Percentiles rank a stretch among this genome's conserved stretches.
phyloP scores from a whole-genome alignment of 768 basidiomycete species.

The Thelephora ganbajun region DNA sequence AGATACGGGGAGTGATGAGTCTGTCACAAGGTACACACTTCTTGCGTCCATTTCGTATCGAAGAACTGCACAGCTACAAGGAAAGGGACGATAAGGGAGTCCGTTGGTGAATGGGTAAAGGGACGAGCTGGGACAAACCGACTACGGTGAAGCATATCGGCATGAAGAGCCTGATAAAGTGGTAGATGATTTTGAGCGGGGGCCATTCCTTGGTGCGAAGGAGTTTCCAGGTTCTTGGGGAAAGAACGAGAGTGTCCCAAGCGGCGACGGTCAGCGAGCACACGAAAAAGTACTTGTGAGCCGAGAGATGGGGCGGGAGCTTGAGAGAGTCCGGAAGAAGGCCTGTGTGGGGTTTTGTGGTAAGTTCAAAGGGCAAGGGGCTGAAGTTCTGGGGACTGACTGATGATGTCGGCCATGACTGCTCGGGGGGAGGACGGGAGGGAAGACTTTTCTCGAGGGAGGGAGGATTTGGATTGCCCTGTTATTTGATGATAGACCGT shows the following conservation, averaged over 20 bases:
- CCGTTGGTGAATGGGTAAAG: constrained; percentile 1
- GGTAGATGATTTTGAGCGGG: constrained; percentile 59
- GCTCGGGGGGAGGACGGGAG: not conserved
- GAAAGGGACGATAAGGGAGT: constrained; percentile 2
- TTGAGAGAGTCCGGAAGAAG: constrained; percentile 52
- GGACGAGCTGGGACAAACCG: constrained; percentile 24
- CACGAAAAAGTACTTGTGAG: constrained; percentile 83
- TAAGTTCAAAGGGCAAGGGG: not conserved
- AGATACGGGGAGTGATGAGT: not conserved
- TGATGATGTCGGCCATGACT: not conserved
- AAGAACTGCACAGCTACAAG: constrained; percentile 70
- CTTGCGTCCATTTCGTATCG: constrained; percentile 50
- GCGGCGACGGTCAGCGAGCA: constrained; percentile 83
- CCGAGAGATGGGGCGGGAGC: constrained; percentile 63
- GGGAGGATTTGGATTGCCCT: no score
- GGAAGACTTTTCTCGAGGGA: not conserved
- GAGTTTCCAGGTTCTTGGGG: constrained; percentile 66
- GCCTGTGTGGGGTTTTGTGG: not conserved
- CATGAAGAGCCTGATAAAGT: constrained; percentile 66
- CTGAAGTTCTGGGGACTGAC: not conserved
- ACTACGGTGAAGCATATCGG: constrained; percentile 67
- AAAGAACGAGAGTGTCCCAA: constrained; percentile 81
- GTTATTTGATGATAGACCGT: no score
- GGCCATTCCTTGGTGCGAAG: constrained; percentile 56
- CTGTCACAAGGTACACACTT: constrained; percentile 20